A percentile compares a stretch with the other conserved stretches of the same genome.
Conservation (phyloP, 1,284 basidiomycete genomes). For the Takashimella tepidaria region DNA sequence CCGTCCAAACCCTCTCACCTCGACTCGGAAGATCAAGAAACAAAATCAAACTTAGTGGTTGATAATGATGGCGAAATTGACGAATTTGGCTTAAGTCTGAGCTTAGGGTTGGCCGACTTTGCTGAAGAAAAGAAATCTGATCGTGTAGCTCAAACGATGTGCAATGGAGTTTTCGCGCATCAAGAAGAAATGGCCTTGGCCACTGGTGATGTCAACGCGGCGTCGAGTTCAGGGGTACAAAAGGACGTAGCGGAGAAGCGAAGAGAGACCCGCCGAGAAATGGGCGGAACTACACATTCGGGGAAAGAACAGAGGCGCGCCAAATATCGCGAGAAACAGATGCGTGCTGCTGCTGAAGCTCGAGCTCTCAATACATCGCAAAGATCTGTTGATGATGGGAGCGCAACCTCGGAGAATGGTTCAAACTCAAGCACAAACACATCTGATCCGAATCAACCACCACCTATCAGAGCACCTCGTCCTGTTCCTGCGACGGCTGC, state of each 20-base stretch:
- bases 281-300: slow-evolving; percentile 10
- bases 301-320: slow-evolving; percentile 8
- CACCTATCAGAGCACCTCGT: neutral
- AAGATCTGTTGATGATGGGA: too few relatives aligned
- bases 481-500: neutral
- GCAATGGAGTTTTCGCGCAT: neutral
- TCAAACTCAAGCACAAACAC: neutral
- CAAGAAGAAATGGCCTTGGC: neutral
- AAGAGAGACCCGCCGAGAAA: slow-evolving; percentile 1
- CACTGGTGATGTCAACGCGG: neutral
- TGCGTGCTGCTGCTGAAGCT: neutral
- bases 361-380: too few relatives aligned
- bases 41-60: neutral
- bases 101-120: neutral
- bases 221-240: neutral
- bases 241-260: neutral
- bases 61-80: neutral
- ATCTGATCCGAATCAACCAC: neutral
- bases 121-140: neutral
- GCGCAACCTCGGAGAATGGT: neutral
- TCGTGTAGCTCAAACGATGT: neutral
- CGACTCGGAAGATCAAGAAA: neutral
- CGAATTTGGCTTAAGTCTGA: neutral
- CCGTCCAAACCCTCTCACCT: slow-evolving; percentile 12
- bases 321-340: slow-evolving; percentile 11